Base-by-base conservation (phyloP, 306 rosid genomes). In the Rosa lucieae region DNA sequence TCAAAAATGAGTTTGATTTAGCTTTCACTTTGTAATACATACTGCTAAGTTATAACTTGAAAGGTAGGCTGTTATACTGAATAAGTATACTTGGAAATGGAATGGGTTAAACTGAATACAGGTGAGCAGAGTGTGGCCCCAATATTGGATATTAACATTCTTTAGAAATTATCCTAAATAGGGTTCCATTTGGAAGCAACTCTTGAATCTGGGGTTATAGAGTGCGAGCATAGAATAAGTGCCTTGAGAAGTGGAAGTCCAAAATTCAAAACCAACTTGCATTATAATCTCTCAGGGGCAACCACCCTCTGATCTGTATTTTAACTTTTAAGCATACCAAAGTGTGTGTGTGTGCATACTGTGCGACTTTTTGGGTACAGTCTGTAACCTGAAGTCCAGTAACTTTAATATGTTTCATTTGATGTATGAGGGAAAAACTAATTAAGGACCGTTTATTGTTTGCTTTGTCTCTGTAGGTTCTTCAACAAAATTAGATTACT, bases 401-500 rank as follows among this genome's bases (percentile, higher is more conserved):
- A 56, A 42, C 52, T 43, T 37, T 53, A 35, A 20, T 20, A 39
- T 55, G 8, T 42, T 21, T 53, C 14, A 37, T 12, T n/a, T 39
- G 67, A 73, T 73, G 39, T 18, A 74, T 73, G 67, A 3, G 29
- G 13, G 37, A 15, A 73, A n/a, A 5, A 39, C n/a, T 7, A 53
- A 39, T 11, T 74, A 3, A 21, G 55, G 67, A 20, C 65, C 77
- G 4, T n/a, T 35, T 5, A 4, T 51, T 37, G 67, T 55, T 53
- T 55, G 49, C 67, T 73, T 66, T 66, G 37, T 39, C 67, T 53
- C 20, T 73, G 39, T 55, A 73, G 67, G 77, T 39, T 72, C 76
- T 49, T 51, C 77, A 39, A 73, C 51, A 32, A 51, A 71, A 49
- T 17, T 55, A 53, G 49, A 39, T 58, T 74, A 74, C 68, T 58